These are phyloP conservation scores for Candida tallmaniae DNA, from an alignment of 805 yeast species.

Conservation along the genomic window DNA sequence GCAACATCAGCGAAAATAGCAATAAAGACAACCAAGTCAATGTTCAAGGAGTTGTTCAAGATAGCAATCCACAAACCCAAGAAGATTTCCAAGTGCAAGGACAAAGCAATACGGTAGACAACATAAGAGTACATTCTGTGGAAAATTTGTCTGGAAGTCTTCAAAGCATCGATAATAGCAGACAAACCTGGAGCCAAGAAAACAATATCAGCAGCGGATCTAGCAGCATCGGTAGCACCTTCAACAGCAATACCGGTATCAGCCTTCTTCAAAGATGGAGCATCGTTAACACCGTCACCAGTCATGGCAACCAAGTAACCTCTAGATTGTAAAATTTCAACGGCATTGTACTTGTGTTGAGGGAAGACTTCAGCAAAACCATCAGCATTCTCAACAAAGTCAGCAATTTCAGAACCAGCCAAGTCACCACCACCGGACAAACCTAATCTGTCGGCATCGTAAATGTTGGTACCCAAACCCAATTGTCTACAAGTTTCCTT, in stretches of 20 bases:
- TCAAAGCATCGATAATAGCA: constrained; percentile 87
- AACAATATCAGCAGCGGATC: constrained; percentile 95
- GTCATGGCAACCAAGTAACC: constrained; percentile 98
- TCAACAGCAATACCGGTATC: constrained; percentile 92
- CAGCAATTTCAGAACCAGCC: constrained; percentile 97
- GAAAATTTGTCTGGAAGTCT: constrained; percentile 95
- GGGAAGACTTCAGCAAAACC: constrained; percentile 99
- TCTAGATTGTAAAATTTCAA: constrained; percentile 90
- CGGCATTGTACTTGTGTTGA: constrained; percentile 94
- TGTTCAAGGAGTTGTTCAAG: constrained; percentile 78
- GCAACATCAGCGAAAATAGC: constrained; percentile 98
- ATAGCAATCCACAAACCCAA: constrained; percentile 96
- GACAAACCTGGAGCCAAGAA: constrained; percentile 92
- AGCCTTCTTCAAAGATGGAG: constrained; percentile 95
- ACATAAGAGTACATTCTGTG: constrained; percentile 99
- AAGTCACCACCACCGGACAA: constrained; percentile 90
- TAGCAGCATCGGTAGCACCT: constrained; percentile 96
- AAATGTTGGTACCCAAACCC: constrained; percentile 94
- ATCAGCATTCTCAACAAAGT: constrained; percentile 95
- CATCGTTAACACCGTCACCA: constrained; percentile 99
- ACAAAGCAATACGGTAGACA: constrained; percentile 95
- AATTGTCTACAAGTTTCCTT: constrained; percentile 97
- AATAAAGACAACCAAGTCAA: constrained; percentile 91
- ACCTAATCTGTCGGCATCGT: constrained; percentile 96
- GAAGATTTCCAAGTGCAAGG: constrained; percentile 91